A percentile compares a stretch with the other conserved stretches of the same genome.
phyloP scores from a whole-genome alignment of 129 eudicot species.

The Calendula officinalis region DNA sequence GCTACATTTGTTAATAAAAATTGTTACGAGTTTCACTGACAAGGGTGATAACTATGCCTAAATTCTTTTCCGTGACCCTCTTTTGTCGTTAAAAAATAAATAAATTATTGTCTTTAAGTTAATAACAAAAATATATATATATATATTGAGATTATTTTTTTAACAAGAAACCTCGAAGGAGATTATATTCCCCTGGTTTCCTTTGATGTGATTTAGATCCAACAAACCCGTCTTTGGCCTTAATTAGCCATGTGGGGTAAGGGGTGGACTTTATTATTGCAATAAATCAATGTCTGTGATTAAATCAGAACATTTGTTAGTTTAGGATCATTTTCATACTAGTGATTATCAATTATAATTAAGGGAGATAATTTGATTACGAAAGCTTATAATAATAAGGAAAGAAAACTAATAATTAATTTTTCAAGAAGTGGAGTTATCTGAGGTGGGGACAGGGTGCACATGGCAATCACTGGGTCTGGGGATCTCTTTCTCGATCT shows the following conservation, averaged over 20 bases:
- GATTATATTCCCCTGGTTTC: slow-evolving; percentile 23
- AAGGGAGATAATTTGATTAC: too few species aligned
- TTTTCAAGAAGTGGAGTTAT: slow-evolving; percentile 7
- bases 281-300: slow-evolving; percentile 11
- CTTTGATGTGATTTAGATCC: slow-evolving; percentile 40
- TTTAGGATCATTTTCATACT: slow-evolving; percentile 29
- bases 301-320: slow-evolving; percentile 7
- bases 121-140: too few species aligned
- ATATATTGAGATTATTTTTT: too few species aligned
- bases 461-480: slow-evolving; percentile 29
- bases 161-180: slow-evolving; percentile 16
- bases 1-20: too few species aligned
- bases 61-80: too few species aligned
- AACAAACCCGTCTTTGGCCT: slow-evolving; percentile 27
- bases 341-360: too few species aligned
- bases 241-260: slow-evolving; percentile 47
- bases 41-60: too few species aligned
- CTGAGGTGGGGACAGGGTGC: slow-evolving; percentile 22
- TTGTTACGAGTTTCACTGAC: too few species aligned
- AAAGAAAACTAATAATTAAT: too few species aligned
- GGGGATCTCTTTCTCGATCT: slow-evolving; percentile 34
- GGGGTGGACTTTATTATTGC: slow-evolving; percentile 14
- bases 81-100: too few species aligned
- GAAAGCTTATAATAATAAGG: too few species aligned
- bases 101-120: too few species aligned